Base-by-base conservation (phyloP, 2,329 filamentous ascomycete species). In the Lecanicillium sp. region DNA sequence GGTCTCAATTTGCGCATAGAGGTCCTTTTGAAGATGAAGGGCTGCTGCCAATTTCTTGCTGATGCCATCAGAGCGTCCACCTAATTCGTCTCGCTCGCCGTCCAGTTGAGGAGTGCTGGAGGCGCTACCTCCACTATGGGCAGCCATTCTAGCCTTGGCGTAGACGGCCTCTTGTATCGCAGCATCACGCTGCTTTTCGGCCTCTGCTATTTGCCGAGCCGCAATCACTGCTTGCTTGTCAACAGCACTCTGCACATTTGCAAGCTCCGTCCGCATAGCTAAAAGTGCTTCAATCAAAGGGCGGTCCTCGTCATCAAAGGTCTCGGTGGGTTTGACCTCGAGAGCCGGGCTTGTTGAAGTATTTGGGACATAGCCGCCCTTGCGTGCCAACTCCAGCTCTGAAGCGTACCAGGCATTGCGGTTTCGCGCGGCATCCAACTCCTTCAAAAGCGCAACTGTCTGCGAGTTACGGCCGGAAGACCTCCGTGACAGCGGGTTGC, bases 321-420 rank as follows among this genome's bases (percentile, higher is more conserved):
- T 80, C 48, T 94, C 87, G 3, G 81, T 72, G 1, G 75, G 72
- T 43, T 83, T 79, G 48, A 83, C 80, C 46, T 96, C 90, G 17
- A 95, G 67, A 1, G 79, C 71, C 12, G 86, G 80, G 52, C 77
- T 85, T 18, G 78, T 73, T 1, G 80, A 78, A 3, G 78, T 68
- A 45, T 77, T 87, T 13, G 85, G 75, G 6, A 78, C 73, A 53
- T 96, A 98, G 5, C 92, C 92, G 29, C 86, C 78, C 61, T 95
- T 95, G 35, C 85, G 80, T 6, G 92, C 94, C 46, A 98, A 68
- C 42, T 94, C 87, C 33, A 98, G 70, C 61, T 98, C 92, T 0
- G 90, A 95, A 7, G 88, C 87, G 59, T 94, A 95, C 92, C 92
- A 98, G 1, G 90, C 90, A 61, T 95, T 96, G 37, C 85, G 78